Base-by-base conservation (phyloP, 768 basidiomycete genomes). In the Rhodotorula babjevae region DNA sequence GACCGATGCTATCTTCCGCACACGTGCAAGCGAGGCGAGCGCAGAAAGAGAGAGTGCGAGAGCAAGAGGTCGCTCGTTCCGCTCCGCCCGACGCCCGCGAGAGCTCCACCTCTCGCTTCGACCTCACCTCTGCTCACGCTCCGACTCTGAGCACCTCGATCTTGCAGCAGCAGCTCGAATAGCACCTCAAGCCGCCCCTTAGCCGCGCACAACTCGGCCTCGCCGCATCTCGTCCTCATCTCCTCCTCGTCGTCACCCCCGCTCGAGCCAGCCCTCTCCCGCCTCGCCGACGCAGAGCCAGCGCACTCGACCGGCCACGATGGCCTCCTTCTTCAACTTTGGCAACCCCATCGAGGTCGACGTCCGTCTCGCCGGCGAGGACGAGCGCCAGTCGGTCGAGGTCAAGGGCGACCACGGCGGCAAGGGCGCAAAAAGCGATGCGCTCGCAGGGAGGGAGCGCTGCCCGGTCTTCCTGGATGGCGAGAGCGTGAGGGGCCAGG, bases 381-480 rank as follows among this genome's bases (percentile, higher is more conserved):
- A 96, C 49, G 83, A 87, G 58, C 85, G 94, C 73, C 93, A 92
- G 81, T 89, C 90, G 75, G 88, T 95, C 6, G 95, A 97, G 59
- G 85, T 90, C 76, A 96, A 96, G 82, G 58, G 55, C 29, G 66
- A 67, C n/a, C 6, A 11, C 19, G 68, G 61, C 21, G 70, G 46
- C 21, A 84, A 85, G 42, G 63, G 40, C n/a, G 21, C 16, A 7
- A 73, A 71, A 46, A 44, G 15, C 25, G n/a, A 33, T 6, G 93
- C 94, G 73, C 93, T 94, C 82, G 93, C 95, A 59, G 88, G 89
- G 80, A 84, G 85, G 69, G 85, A 89, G 63, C 76, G 90, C 68
- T 92, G 90, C 84, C 93, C 94, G 3, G 89, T 98, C 12, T 97
- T 92, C 81, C 94, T 91, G 79, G 96, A 98, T 81, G 96, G 95